Evolutionary conservation across 345 rosid genomes (phyloP).

Genomic region (Trapa incisa): DNA sequence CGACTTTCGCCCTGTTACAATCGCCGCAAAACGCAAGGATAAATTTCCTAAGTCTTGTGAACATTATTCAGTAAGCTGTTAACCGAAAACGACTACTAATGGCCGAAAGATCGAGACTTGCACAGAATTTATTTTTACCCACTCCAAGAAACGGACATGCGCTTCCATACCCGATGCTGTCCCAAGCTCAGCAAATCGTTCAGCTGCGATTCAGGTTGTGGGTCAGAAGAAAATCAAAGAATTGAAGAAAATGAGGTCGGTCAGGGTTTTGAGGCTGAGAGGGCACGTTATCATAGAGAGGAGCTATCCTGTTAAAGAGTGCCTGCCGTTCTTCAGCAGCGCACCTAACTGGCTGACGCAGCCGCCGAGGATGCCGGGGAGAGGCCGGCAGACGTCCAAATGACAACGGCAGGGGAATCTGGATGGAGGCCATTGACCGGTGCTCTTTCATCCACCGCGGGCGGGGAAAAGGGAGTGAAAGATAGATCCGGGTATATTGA

Average conservation of each 20-base stretch:
- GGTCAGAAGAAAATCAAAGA: neutral
- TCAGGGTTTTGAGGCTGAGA: neutral
- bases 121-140: slow-evolving; percentile 11
- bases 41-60: neutral
- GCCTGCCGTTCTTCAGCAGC: slow-evolving; percentile 36
- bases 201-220: slow-evolving; percentile 22
- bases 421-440: neutral
- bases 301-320: slow-evolving; percentile 71
- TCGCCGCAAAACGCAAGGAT: neutral
- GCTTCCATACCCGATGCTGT: slow-evolving; percentile 84
- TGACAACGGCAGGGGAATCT: slow-evolving; percentile 4
- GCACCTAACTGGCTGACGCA: slow-evolving; percentile 17
- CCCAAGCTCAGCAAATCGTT: slow-evolving; percentile 77
- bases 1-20: slow-evolving; percentile 46
- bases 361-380: slow-evolving; percentile 6
- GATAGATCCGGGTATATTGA: no score
- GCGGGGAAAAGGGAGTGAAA: no score
- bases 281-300: slow-evolving; percentile 57
- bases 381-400: neutral
- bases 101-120: neutral
- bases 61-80: neutral
- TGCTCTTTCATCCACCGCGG: no score
- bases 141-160: slow-evolving; percentile 76
- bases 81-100: neutral
- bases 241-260: neutral